These are phyloP conservation scores for Caryopteris hybrid DNA, from an alignment of 305 asterid species.

Conservation along the genomic window DNA sequence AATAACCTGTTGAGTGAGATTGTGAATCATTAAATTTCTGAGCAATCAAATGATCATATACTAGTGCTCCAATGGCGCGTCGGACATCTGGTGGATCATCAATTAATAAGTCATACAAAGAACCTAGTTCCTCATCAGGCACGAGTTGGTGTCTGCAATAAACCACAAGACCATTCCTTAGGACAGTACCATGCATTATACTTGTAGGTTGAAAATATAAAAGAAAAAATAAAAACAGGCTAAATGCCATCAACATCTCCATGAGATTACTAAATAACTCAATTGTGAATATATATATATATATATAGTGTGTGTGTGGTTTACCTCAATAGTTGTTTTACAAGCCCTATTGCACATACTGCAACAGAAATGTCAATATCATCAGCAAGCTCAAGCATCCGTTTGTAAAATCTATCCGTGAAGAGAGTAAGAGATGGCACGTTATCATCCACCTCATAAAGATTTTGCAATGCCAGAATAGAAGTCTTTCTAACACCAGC, in stretches of 20 bases:
- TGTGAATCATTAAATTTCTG: slow-evolving; percentile 81
- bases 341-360: slow-evolving; percentile 98
- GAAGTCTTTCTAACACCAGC: slow-evolving; percentile 96
- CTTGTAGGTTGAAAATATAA: slow-evolving; percentile 14
- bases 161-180: slow-evolving; percentile 20
- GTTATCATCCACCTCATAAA: slow-evolving; percentile 87
- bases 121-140: slow-evolving; percentile 94
- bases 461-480: slow-evolving; percentile 86
- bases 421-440: slow-evolving; percentile 95
- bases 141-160: slow-evolving; percentile 88
- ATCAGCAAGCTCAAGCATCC: slow-evolving; percentile 98
- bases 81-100: slow-evolving; percentile 96
- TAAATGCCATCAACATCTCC: not conserved
- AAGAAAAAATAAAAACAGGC: not conserved
- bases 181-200: slow-evolving; percentile 15
- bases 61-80: slow-evolving; percentile 91
- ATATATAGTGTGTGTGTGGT: not conserved
- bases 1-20: slow-evolving; percentile 69
- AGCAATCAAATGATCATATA: slow-evolving; percentile 94
- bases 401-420: slow-evolving; percentile 82
- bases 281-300: not conserved
- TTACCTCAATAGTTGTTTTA: slow-evolving; percentile 87
- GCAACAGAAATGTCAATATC: slow-evolving; percentile 96
- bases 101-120: slow-evolving; percentile 87
- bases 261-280: not conserved